Conservation (phyloP, 1,284 basidiomycete species). For the Apiotrichum mycotoxinovorans region DNA sequence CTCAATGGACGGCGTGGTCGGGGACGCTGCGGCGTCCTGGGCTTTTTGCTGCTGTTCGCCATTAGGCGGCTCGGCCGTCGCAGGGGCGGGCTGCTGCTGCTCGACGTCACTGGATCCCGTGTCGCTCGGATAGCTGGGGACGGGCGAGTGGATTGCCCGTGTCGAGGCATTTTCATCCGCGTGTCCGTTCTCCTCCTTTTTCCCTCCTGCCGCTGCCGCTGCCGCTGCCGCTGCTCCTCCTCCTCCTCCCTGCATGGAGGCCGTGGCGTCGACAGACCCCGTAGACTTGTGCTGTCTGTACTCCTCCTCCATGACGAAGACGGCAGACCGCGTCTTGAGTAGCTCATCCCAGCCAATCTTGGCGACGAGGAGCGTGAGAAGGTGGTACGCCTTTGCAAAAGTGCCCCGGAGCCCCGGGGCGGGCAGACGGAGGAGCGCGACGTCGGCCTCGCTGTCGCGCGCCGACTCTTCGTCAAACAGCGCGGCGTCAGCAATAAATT, state of each 20-base stretch:
- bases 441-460: constrained; percentile 89
- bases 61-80: not conserved
- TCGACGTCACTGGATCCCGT: constrained; percentile 64
- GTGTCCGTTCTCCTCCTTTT: constrained; percentile 19
- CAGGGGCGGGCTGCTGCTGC: constrained; percentile 33
- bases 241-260: not conserved
- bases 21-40: constrained; percentile 14
- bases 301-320: constrained; percentile 99
- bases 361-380: constrained; percentile 83
- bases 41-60: not conserved
- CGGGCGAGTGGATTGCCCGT: constrained; percentile 18
- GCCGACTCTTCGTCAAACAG: constrained; percentile 57
- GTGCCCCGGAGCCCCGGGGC: constrained; percentile 92
- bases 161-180: constrained; percentile 73
- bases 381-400: constrained; percentile 88
- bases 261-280: constrained; percentile 51
- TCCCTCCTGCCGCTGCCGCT: not conserved
- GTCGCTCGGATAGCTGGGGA: constrained; percentile 6
- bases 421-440: constrained; percentile 85
- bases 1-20: constrained; percentile 38
- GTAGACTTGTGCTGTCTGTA: constrained; percentile 66
- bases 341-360: constrained; percentile 99
- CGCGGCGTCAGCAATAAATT: constrained; percentile 71
- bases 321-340: constrained; percentile 82
- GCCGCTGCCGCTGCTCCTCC: too few relatives aligned